Evolutionary conservation across 106 monocot genomes (phyloP), one percentile per base, ranked within the genome.

Genomic region (Apostasia ramifera): DNA sequence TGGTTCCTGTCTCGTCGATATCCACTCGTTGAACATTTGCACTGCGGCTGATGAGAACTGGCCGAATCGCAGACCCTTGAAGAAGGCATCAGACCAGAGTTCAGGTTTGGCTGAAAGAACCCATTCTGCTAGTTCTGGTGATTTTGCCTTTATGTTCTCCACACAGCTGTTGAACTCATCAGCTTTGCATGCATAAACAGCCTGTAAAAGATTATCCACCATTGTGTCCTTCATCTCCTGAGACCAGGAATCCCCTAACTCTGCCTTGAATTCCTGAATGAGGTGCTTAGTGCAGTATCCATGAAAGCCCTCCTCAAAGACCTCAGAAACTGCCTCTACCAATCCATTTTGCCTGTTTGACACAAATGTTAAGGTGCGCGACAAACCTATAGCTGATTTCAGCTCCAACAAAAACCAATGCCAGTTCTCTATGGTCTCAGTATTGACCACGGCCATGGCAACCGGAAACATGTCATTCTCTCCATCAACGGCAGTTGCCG

Each of bases 381-480:
- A 74, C 41, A 75, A 47, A 5, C 83, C 72, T 39, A 98, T 66
- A 50, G 84, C 78, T 11, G 83, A 79, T 70, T 90, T 98, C 44
- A 98, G 62, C 63, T 92, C 86, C 15, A 60, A 71, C 55, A 98
- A 73, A 77, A 98, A 98, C 97, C 97, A 93, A 45, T 74, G 72
- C 97, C 97, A 98, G 54, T 87, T 98, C 37, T 94, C 90, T 1
- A 64, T 72, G 0, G 70, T 77, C 61, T 90, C 94, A 15, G 47
- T 50, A 10, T 90, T 79, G n/a, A 90, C 87, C 2, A 94, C 82
- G 14, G 84, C 70, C 40, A 94, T 77, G 3, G 90, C 90, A 67
- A 94, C 94, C 1, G 94, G 94, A 49, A 90, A 94, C 42, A 82
- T 71, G 3, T 87, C 87, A n/a, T 87, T 87, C 65, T 90, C 87